A percentile compares a stretch with the other conserved stretches of the same genome.
Conservation (phyloP, 2,329 filamentous ascomycete species). For the Pseudogymnoascus sp. region DNA sequence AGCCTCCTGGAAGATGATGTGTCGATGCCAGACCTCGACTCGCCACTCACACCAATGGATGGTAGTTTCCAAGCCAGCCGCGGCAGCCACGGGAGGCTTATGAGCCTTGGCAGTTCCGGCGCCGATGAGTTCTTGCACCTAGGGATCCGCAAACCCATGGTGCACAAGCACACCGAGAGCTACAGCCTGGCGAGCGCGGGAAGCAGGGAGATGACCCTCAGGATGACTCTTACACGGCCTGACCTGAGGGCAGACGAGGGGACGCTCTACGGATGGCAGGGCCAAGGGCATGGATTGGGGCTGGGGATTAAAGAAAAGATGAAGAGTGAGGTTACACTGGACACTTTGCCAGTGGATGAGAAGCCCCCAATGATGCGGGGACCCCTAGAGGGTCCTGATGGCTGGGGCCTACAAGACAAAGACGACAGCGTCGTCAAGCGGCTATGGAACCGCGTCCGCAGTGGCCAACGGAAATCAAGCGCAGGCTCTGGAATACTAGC, state of each 20-base stretch:
- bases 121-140: conserved; percentile 33
- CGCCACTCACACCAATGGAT: conserved; percentile 32
- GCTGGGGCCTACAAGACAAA: conserved; percentile 36
- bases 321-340: conserved; percentile 43
- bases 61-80: conserved; percentile 24
- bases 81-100: conserved; percentile 19
- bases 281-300: conserved; percentile 18
- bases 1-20: conserved; percentile 48
- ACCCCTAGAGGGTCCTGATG: conserved; percentile 29
- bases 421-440: conserved; percentile 53
- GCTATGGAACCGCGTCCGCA: conserved; percentile 45
- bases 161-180: conserved; percentile 28
- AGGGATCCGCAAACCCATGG: conserved; percentile 20
- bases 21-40: conserved; percentile 51
- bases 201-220: conserved; percentile 85
- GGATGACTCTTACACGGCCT: conserved; percentile 88
- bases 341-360: conserved; percentile 47
- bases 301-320: conserved; percentile 21
- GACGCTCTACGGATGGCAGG: conserved; percentile 63
- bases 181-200: conserved; percentile 46
- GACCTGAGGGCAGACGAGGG: conserved; percentile 73
- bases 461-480: neutral
- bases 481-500: neutral
- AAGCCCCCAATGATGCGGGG: conserved; percentile 41
- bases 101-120: conserved; percentile 24